A percentile compares a stretch with the other conserved stretches of the same genome.
phyloP scores from a whole-genome alignment of 73 alveolate species.

The Symbiodinium pilosum region DNA sequence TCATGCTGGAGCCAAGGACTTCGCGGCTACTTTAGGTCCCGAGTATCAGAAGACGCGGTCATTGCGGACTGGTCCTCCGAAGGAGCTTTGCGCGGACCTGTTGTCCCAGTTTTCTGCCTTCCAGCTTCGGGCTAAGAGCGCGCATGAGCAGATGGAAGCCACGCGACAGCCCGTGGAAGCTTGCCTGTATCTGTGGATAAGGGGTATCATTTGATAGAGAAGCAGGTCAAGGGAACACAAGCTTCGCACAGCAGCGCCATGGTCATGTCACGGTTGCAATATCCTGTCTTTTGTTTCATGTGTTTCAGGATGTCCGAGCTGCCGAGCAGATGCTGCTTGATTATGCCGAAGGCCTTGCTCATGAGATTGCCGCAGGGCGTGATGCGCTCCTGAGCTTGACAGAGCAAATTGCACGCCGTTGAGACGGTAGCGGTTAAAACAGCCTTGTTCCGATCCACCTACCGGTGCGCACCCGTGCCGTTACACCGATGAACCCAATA shows the following conservation, averaged over 20 bases:
- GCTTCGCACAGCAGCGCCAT: no score
- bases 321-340: conserved; percentile 75
- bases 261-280: no score
- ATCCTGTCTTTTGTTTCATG: neutral
- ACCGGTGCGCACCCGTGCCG: no score
- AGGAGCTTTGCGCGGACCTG: conserved; percentile 18
- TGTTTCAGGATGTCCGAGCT: conserved; percentile 20
- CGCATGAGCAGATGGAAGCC: conserved; percentile 55
- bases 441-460: no score
- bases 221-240: no score
- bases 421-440: no score
- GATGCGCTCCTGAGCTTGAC: conserved; percentile 40
- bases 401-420: no score
- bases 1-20: neutral
- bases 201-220: no score
- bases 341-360: conserved; percentile 46
- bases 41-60: conserved; percentile 28
- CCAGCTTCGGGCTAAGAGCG: conserved; percentile 62
- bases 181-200: neutral
- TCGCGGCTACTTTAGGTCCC: conserved; percentile 3
- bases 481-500: no score
- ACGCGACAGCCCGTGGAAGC: conserved; percentile 52
- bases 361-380: conserved; percentile 27
- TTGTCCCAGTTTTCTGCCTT: conserved; percentile 46
- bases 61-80: conserved; percentile 26